Evolutionary conservation across 441 rosid genomes (phyloP).

Genomic region (Aquilaria agallochum): DNA sequence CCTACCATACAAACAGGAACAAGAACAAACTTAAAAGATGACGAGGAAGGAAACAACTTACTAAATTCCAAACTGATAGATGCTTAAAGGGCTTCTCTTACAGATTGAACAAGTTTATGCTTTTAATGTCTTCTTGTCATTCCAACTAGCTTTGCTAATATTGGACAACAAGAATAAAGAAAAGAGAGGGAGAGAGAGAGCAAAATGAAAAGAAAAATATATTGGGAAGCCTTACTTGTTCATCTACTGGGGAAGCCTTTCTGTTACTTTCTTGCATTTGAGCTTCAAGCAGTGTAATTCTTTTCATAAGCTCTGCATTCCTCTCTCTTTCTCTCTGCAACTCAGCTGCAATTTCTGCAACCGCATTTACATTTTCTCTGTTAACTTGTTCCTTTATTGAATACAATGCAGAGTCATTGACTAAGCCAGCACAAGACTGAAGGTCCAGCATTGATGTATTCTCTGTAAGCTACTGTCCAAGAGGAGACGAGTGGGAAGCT

Average conservation of each 20-base stretch:
- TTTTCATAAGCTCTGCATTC: conserved; percentile 46
- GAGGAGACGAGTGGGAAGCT: not conserved
- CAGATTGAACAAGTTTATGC: too few relatives aligned
- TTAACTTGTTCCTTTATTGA: conserved; percentile 39
- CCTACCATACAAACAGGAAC: too few relatives aligned
- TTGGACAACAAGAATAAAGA: too few relatives aligned
- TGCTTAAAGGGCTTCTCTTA: not conserved
- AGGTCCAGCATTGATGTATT: conserved; percentile 37
- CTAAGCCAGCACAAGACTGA: conserved; percentile 39
- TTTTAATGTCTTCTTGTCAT: too few relatives aligned
- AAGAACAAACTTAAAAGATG: too few relatives aligned
- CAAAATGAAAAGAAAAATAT: not conserved
- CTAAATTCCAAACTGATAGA: not conserved
- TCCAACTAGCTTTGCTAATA: too few relatives aligned
- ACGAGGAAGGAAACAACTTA: too few relatives aligned
- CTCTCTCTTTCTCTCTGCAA: conserved; percentile 44
- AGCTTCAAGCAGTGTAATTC: conserved; percentile 53
- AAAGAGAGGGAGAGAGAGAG: not conserved
- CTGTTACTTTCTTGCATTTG: conserved; percentile 31
- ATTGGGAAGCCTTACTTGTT: conserved; percentile 22
- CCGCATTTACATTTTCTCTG: conserved; percentile 23
- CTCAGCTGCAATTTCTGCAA: conserved; percentile 44
- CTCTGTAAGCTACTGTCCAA: not conserved
- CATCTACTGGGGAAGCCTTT: conserved; percentile 19
- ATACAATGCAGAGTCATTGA: conserved; percentile 40